Percentiles rank a stretch among this genome's conserved stretches.
phyloP scores from a whole-genome alignment of 129 eudicot genomes.

The Dittrichia graveolens region DNA sequence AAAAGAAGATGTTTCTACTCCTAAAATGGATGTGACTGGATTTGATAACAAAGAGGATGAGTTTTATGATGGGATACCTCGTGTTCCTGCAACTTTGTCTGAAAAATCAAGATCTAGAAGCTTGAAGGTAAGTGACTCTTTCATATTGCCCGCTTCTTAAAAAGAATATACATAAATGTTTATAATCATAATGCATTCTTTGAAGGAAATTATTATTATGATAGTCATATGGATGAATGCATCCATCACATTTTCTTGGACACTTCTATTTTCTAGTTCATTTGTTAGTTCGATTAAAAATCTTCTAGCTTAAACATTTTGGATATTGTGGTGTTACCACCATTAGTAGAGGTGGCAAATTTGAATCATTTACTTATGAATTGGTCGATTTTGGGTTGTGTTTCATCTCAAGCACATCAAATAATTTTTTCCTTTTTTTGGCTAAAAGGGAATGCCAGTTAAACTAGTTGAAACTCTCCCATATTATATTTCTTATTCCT shows the following conservation, averaged over 20 bases:
- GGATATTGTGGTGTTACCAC: neutral
- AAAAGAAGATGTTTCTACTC: constrained; percentile 25
- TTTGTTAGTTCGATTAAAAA: neutral
- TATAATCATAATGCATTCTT: neutral
- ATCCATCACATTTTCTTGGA: neutral
- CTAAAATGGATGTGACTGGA: constrained; percentile 19
- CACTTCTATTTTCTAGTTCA: neutral
- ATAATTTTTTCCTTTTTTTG: neutral
- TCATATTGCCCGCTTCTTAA: constrained; percentile 11
- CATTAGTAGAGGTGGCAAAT: constrained; percentile 2
- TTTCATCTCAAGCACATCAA: constrained; percentile 2
- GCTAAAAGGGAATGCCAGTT: neutral
- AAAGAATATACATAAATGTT: neutral
- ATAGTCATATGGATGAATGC: neutral
- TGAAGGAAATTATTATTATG: too few relatives aligned
- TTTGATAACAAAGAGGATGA: constrained; percentile 52
- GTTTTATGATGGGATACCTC: constrained; percentile 86
- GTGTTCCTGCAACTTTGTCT: constrained; percentile 47
- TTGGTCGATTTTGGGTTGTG: neutral
- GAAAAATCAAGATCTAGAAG: constrained; percentile 64
- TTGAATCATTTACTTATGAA: neutral
- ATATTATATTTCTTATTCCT: neutral
- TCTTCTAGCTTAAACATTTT: neutral
- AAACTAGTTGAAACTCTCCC: neutral
- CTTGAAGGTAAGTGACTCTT: constrained; percentile 41